Evolutionary conservation across 2,329 filamentous ascomycete genomes (phyloP), one percentile per base, ranked within the genome.

Genomic region (Zelopaecilomyces penicillatus): DNA sequence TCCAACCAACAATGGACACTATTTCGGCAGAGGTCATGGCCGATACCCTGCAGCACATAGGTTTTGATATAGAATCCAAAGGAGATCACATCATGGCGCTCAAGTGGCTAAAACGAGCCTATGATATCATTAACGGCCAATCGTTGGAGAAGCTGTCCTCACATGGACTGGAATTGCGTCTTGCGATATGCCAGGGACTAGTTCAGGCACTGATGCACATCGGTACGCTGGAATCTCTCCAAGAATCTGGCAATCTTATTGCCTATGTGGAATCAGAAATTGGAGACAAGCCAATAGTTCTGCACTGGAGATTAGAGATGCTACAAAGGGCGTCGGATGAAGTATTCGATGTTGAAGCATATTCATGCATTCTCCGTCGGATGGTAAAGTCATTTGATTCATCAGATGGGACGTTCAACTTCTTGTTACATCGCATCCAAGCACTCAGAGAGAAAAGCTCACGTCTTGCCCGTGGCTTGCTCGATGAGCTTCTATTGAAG

Each of bases 101-200:
- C 2, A 80, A 75, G 54, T 97, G 91, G 93, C 66, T 95, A 1
- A 74, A 82, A 44, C 75, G 85, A 51, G 81, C 86, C 3, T 71
- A 78, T 40, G 67, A 79, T 8, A 56, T 81, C 29, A 67, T 90
- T 28, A 72, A 75, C 41, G 55, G 57, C 19, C 76, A 79, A 44
- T 70, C 76, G 6, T 55, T 78, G 0, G 75, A 80, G 26, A 62
- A 66, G 12, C 62, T 84, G 4, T 80, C 80, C 29, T 65, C 70
- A 5, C 75, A 82, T 50, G 76, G 76, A 1, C 63, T 75, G 27
- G 81, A 90, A 43, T 69, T 91, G 30, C 75, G 78, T 31, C 65
- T 86, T 8, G 74, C 78, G 19, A 76, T 89, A 28, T 73, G 83
- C 34, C 83, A 93, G 54, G 70, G 70, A 11, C 65, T 79, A 45